A percentile compares a stretch with the other conserved stretches of the same genome.
phyloP scores from a whole-genome alignment of 768 basidiomycete genomes.

The Mycena capillaripes region DNA sequence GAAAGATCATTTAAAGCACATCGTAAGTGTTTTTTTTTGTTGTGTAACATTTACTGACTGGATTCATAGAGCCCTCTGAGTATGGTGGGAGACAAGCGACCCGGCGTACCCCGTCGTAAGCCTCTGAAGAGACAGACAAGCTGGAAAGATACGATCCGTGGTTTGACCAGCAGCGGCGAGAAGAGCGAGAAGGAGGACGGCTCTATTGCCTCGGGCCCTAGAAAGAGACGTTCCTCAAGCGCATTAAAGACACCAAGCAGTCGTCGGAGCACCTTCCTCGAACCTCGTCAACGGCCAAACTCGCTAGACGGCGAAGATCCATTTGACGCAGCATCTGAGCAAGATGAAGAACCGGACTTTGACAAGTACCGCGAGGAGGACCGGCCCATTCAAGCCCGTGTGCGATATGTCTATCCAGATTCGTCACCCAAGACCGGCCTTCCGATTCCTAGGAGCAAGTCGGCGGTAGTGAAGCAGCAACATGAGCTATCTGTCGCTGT shows the following conservation, averaged over 20 bases:
- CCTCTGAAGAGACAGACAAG: slow-evolving; percentile 68
- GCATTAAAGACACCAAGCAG: slow-evolving; percentile 46
- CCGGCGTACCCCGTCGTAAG: slow-evolving; percentile 50
- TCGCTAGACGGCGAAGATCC: slow-evolving; percentile 22
- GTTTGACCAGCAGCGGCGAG: slow-evolving; percentile 52
- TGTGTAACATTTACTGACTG: background rate
- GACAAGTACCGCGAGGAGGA: slow-evolving; percentile 74
- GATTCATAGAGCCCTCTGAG: slow-evolving; percentile 80
- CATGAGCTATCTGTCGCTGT: slow-evolving; percentile 65
- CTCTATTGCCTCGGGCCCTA: slow-evolving; percentile 27
- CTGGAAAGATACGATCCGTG: slow-evolving; percentile 72
- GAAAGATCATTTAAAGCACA: slow-evolving; percentile 91
- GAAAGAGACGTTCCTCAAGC: slow-evolving; percentile 42
- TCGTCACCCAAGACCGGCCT: slow-evolving; percentile 34
- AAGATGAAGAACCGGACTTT: slow-evolving; percentile 66
- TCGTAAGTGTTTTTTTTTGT: slow-evolving; percentile 50
- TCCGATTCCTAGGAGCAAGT: slow-evolving; percentile 49
- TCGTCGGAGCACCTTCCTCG: slow-evolving; percentile 38
- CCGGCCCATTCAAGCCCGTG: slow-evolving; percentile 80
- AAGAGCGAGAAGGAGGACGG: slow-evolving; percentile 48
- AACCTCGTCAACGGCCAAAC: slow-evolving; percentile 25
- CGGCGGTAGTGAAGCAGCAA: slow-evolving; percentile 64
- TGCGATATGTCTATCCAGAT: slow-evolving; percentile 68
- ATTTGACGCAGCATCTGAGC: slow-evolving; percentile 59
- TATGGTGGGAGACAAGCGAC: slow-evolving; percentile 84